A percentile compares a stretch with the other conserved stretches of the same genome.
Evolutionary conservation across 2,329 filamentous ascomycete genomes (phyloP).

Genomic region (Claviceps spartinae): DNA sequence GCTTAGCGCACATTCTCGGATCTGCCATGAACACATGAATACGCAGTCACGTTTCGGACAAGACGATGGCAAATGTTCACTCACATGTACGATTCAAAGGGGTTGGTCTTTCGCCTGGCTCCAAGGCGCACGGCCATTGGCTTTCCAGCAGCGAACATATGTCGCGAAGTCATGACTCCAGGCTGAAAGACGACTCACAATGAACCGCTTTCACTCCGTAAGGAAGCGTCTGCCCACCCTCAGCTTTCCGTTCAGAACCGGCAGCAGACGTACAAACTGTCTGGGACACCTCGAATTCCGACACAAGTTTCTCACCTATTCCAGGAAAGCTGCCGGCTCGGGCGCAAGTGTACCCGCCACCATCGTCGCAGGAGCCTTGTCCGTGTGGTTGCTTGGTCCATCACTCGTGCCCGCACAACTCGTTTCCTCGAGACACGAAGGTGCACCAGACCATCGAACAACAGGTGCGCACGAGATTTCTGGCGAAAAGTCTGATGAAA

Average conservation of each 20-base stretch:
- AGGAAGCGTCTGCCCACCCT: slow-evolving; percentile 6
- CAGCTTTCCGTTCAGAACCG: background rate
- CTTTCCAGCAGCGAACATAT: background rate
- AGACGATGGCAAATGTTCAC: background rate
- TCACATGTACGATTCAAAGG: background rate
- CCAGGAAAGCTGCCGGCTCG: background rate
- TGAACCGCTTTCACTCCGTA: slow-evolving; percentile 7
- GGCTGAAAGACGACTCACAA: background rate
- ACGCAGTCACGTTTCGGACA: background rate
- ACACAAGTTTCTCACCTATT: slow-evolving; percentile 2
- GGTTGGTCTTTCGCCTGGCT: background rate
- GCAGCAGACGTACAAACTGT: background rate
- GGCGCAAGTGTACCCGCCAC: slow-evolving; percentile 16
- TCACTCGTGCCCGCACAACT: slow-evolving; percentile 28
- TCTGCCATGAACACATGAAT: background rate
- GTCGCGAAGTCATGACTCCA: background rate
- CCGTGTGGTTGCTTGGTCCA: slow-evolving; percentile 31
- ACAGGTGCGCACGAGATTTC: background rate
- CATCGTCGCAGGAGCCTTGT: slow-evolving; percentile 22
- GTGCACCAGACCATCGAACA: background rate
- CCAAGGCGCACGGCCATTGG: background rate
- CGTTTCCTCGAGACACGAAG: slow-evolving; percentile 9
- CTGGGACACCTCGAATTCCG: background rate
- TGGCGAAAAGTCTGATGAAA: too few species aligned
- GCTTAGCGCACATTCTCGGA: background rate